phyloP scores from a whole-genome alignment of 2,329 filamentous ascomycete genomes.

The Aureobasidium leucospermi region DNA sequence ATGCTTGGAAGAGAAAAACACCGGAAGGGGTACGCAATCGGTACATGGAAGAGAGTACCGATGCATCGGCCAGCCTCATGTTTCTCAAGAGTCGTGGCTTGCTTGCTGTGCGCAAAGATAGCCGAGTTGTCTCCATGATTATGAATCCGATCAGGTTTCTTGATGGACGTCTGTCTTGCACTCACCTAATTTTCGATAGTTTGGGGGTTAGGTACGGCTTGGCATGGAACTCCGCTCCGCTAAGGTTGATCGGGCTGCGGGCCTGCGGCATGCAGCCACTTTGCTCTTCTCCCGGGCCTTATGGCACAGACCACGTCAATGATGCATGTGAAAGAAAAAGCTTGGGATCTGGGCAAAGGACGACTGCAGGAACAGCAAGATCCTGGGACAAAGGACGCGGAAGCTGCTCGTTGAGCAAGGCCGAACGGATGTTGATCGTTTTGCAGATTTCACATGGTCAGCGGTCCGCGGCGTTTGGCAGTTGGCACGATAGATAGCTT shows the following conservation, averaged over 20 bases:
- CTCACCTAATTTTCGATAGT: constrained; percentile 8
- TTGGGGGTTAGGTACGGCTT: neutral
- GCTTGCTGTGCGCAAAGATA: neutral
- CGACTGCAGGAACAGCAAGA: neutral
- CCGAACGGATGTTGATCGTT: neutral
- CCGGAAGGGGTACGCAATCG: neutral
- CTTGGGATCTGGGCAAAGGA: neutral
- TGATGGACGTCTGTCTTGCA: neutral
- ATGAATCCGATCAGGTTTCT: neutral
- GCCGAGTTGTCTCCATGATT: neutral
- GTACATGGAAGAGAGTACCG: neutral
- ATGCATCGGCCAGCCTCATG: neutral
- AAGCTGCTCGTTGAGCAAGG: neutral
- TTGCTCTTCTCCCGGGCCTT: constrained; percentile 10
- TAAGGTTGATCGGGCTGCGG: constrained; percentile 7
- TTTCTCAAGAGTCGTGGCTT: neutral
- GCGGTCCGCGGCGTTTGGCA: neutral
- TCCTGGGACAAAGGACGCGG: neutral
- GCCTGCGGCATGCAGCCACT: constrained; percentile 9
- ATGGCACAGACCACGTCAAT: constrained; percentile 4
- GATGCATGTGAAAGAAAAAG: constrained; percentile 12
- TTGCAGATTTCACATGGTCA: neutral
- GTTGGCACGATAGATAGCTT: neutral
- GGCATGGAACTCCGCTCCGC: neutral
- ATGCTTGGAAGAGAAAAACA: neutral